Evolutionary conservation across 1,139 yeast genomes (phyloP).

Genomic region (Pichia sp.): DNA sequence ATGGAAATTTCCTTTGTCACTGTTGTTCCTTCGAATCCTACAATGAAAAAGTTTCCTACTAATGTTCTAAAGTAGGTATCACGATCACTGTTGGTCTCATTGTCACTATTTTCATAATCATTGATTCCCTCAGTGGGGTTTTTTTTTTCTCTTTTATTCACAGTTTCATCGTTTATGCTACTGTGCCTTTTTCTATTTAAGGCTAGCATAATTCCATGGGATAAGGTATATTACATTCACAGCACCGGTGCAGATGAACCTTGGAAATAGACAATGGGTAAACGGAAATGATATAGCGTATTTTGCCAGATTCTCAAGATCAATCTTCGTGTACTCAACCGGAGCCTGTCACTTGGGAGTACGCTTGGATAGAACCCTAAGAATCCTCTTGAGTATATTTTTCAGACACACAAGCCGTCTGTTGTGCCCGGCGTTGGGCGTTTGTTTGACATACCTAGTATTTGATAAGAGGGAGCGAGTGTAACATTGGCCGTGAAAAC

Average conservation of each 20-base stretch:
- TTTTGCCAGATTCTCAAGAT: too few relatives aligned
- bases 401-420: neutral
- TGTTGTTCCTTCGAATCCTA: constrained; percentile 58
- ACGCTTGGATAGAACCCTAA: neutral
- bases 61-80: neutral
- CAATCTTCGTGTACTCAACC: too few relatives aligned
- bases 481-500: neutral
- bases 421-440: neutral
- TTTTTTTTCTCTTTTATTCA: neutral
- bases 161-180: neutral
- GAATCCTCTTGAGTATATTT: neutral
- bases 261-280: too few relatives aligned
- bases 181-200: neutral
- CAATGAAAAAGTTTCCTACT: constrained; percentile 46
- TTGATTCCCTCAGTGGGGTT: neutral
- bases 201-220: neutral
- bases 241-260: neutral
- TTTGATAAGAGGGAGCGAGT: neutral
- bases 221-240: neutral
- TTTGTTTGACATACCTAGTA: neutral
- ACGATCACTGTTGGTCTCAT: neutral
- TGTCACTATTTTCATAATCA: neutral
- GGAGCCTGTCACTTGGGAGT: too few relatives aligned
- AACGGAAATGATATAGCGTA: too few relatives aligned
- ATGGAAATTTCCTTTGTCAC: constrained; percentile 55